Conservation (phyloP, 805 yeast species). For the Saccharomycopsis microspora region DNA sequence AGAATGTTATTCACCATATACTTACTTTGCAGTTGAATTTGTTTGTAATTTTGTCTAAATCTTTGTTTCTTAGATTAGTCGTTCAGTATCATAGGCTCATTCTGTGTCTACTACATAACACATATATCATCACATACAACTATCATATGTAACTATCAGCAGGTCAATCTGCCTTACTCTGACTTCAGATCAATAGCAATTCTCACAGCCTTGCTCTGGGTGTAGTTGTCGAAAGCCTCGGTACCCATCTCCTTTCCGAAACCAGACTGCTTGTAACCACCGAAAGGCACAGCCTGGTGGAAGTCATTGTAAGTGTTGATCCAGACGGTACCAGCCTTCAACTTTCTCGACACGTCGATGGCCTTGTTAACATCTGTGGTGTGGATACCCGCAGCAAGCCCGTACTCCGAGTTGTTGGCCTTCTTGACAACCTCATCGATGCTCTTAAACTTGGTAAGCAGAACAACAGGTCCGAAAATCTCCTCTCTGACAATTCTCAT, state of each 20-base stretch:
- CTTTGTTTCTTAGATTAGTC: too few relatives aligned
- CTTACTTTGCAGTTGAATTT: too few relatives aligned
- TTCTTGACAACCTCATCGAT: constrained; percentile 52
- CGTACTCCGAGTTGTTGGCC: constrained; percentile 66
- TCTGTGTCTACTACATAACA: too few relatives aligned
- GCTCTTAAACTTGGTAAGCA: constrained; percentile 55
- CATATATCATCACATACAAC: too few relatives aligned
- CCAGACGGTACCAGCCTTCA: constrained; percentile 74
- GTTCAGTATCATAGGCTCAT: too few relatives aligned
- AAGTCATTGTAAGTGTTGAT: constrained; percentile 72
- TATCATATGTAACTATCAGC: too few relatives aligned
- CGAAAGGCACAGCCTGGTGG: constrained; percentile 67
- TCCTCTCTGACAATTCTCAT: constrained; percentile 61
- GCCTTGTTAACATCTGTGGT: constrained; percentile 53
- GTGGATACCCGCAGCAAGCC: constrained; percentile 76
- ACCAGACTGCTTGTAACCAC: constrained; percentile 74
- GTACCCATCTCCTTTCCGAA: constrained; percentile 82
- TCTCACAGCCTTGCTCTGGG: constrained; percentile 70
- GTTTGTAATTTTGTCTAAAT: too few relatives aligned
- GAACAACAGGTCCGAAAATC: constrained; percentile 74
- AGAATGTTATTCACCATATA: too few relatives aligned
- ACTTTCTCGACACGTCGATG: constrained; percentile 46
- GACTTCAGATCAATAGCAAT: constrained; percentile 21
- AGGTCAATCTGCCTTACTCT: not conserved
- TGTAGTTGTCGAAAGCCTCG: constrained; percentile 66